Conservation (phyloP, 495 filamentous ascomycete species). For the Daldinia loculata region DNA sequence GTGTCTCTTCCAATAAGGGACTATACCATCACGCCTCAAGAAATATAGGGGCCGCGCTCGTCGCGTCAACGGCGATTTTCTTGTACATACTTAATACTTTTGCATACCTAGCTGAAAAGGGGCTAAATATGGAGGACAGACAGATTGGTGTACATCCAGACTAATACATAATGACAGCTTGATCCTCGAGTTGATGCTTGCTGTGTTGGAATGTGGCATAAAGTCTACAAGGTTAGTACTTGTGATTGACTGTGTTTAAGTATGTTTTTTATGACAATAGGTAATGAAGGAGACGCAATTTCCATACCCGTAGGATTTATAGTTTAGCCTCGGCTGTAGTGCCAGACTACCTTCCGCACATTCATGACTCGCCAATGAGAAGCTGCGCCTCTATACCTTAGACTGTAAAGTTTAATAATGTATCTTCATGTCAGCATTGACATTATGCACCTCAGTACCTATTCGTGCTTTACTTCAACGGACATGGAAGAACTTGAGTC, state of each 20-base stretch:
- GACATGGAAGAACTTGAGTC: not conserved
- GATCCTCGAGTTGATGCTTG: not conserved
- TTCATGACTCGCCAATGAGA: too few species aligned
- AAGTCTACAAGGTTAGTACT: too few species aligned
- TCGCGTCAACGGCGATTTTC: conserved; percentile 18
- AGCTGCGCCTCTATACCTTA: not conserved
- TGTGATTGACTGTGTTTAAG: too few species aligned
- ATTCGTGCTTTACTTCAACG: not conserved
- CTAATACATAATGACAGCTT: not conserved
- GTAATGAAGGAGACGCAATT: not conserved
- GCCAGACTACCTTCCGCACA: too few species aligned
- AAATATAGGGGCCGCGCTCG: not conserved
- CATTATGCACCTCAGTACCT: not conserved
- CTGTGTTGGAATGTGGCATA: too few species aligned
- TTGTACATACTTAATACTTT: conserved; percentile 21
- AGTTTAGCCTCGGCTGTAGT: not conserved
- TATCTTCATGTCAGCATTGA: not conserved
- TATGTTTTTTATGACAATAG: not conserved
- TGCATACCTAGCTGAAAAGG: not conserved
- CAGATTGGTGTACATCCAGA: not conserved
- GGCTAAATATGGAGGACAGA: not conserved
- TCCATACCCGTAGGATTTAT: not conserved
- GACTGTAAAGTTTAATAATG: too few species aligned
- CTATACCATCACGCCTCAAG: not conserved
- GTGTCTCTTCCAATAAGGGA: conserved; percentile 42